Percentiles rank a stretch among this genome's conserved stretches.
These are phyloP conservation scores for Lentinula boryana DNA, from an alignment of 768 basidiomycete genomes.

Conservation along the genomic window DNA sequence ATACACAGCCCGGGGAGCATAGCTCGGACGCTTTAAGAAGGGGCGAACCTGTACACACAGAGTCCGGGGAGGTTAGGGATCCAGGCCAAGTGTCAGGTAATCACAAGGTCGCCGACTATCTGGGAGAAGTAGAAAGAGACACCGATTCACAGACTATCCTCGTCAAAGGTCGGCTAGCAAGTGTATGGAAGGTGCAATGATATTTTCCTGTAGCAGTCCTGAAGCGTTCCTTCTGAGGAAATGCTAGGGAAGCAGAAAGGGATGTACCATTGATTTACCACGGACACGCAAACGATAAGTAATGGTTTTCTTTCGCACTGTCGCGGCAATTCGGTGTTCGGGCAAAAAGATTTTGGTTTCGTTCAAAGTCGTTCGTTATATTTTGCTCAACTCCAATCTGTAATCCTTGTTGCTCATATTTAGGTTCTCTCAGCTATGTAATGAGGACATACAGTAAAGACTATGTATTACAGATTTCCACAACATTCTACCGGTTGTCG, in stretches of 20 bases:
- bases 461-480: too few relatives aligned
- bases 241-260: too few relatives aligned
- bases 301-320: too few relatives aligned
- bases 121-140: background rate
- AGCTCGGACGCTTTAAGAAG: background rate
- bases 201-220: too few relatives aligned
- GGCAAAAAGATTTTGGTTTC: too few relatives aligned
- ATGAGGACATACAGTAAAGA: too few relatives aligned
- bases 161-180: background rate
- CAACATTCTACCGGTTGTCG: too few relatives aligned
- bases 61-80: background rate
- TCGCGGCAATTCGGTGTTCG: too few relatives aligned
- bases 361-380: background rate
- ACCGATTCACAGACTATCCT: background rate
- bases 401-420: background rate
- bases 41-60: constrained; percentile 1
- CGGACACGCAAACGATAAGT: too few relatives aligned
- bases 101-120: background rate
- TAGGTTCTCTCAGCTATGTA: too few relatives aligned
- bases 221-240: background rate
- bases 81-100: background rate
- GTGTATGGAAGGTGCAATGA: constrained; percentile 2
- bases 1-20: constrained; percentile 2
- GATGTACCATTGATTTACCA: too few relatives aligned
- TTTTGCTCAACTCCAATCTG: too few relatives aligned